Evolutionary conservation across 2,329 filamentous ascomycete genomes (phyloP), one percentile per base, ranked within the genome.

Genomic region (Samsoniella hepiali): DNA sequence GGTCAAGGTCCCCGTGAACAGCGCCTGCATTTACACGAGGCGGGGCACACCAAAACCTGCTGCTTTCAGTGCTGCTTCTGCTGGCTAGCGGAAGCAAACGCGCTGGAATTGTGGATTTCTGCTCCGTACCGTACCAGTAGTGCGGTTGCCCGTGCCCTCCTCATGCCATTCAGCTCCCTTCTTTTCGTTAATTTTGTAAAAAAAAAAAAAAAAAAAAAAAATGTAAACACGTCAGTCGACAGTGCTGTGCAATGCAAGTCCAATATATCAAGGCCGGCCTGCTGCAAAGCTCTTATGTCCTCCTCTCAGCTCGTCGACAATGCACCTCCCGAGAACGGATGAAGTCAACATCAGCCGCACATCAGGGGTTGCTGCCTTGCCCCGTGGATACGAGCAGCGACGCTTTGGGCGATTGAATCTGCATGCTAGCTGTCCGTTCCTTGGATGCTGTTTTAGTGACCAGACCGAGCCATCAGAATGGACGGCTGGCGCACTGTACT

Each of bases 311-410:
- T 42, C 11, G 10, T 5, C 55, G 31, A 45, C 27, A 32, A 36
- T 22, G 4, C 38, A 45, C 27, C n/a, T 5, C 44, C 8, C 36
- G 42, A 51, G 47, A 60, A 45, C 58, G 5, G 44, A 51, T 60
- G 58, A 60, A 42, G 27, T 32, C 27, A 11, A 60, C 45, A 51
- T 60, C 58, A 42, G 40, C 27, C 40, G 47, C 58, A 60, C 47
- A 44, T 51, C 58, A 60, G 58, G 45, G 45, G 47, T 17, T 13
- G 3, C 56, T 29, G 32, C 44, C 56, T 56, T 13, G 29, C 27
- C 9, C 15, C 13, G 44, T 58, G 44, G 55, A 49, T 51, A 40
- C 58, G 34, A 60, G 36, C 45, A 27, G 36, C 22, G 51, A 36
- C 47, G 47, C 58, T 51, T 51, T 51, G 36, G 36, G 22, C 17